Percentiles rank a stretch among this genome's conserved stretches.
Conservation (phyloP, 768 basidiomycete genomes). For the Pleurotus salmoneostramineus region DNA sequence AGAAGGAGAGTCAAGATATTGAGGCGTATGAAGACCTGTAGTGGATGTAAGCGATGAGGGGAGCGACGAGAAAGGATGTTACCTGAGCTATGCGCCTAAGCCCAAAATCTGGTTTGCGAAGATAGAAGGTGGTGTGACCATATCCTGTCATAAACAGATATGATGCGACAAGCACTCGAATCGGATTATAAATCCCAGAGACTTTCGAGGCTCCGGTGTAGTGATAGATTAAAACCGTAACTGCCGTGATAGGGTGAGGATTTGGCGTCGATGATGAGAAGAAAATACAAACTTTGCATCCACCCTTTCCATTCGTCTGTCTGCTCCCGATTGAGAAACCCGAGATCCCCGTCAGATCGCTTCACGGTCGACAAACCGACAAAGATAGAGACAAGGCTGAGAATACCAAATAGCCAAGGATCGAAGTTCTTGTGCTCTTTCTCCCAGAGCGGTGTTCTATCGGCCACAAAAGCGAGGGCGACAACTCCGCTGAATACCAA, state of each 20-base stretch:
- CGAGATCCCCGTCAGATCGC: constrained; percentile 75
- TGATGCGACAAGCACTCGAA: constrained; percentile 83
- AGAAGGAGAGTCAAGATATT: constrained; percentile 81
- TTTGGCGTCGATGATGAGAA: neutral
- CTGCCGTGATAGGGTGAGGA: constrained; percentile 30
- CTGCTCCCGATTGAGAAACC: constrained; percentile 88
- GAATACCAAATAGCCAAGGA: constrained; percentile 59
- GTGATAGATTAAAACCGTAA: constrained; percentile 90
- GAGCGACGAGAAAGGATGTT: constrained; percentile 15
- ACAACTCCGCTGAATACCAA: constrained; percentile 65
- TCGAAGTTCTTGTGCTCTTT: constrained; percentile 88
- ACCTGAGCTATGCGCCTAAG: constrained; percentile 74
- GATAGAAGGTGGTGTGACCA: constrained; percentile 83
- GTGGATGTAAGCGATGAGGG: constrained; percentile 7
- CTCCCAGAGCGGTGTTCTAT: constrained; percentile 83
- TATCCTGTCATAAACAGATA: constrained; percentile 95
- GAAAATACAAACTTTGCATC: constrained; percentile 78
- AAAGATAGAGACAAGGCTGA: constrained; percentile 49
- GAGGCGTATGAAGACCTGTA: constrained; percentile 71
- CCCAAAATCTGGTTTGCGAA: constrained; percentile 86
- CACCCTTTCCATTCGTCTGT: constrained; percentile 98
- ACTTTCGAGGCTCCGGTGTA: constrained; percentile 88
- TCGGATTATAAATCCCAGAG: constrained; percentile 90
- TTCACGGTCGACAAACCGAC: constrained; percentile 65
- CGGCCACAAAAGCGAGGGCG: constrained; percentile 70